Conservation (phyloP, 192 early-diverging fungal genomes). For the Umbelopsis isabellina region DNA sequence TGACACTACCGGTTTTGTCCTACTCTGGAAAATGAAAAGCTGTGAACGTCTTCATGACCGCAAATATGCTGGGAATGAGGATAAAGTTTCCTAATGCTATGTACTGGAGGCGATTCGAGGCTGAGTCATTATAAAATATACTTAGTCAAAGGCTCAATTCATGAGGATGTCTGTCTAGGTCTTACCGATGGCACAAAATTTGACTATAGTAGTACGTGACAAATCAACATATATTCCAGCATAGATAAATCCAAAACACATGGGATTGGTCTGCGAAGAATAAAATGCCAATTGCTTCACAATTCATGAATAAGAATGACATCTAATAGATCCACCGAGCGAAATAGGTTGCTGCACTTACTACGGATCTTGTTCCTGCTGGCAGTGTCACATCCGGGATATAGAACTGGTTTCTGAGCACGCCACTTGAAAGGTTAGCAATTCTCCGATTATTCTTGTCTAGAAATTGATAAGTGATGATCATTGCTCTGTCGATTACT, state of each 20-base stretch:
- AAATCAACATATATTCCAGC: slow-evolving; percentile 37
- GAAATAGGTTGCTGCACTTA: not conserved
- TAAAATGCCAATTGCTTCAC: slow-evolving; percentile 32
- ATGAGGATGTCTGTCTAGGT: not conserved
- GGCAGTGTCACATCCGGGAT: slow-evolving; percentile 40
- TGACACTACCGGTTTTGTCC: not conserved
- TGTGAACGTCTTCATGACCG: slow-evolving; percentile 21
- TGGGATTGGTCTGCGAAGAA: slow-evolving; percentile 34
- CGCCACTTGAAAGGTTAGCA: slow-evolving; percentile 29
- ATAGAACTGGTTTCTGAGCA: slow-evolving; percentile 21
- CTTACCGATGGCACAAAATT: slow-evolving; percentile 28
- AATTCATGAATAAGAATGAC: not conserved
- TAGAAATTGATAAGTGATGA: slow-evolving; percentile 35
- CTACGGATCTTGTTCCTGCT: slow-evolving; percentile 25
- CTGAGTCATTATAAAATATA: not conserved
- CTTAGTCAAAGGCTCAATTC: too few species aligned
- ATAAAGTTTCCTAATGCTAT: slow-evolving; percentile 33
- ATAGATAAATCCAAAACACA: slow-evolving; percentile 38
- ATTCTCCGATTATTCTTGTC: slow-evolving; percentile 16
- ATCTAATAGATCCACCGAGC: not conserved
- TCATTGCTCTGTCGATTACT: slow-evolving; percentile 29
- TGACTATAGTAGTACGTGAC: slow-evolving; percentile 16
- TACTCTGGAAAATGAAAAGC: slow-evolving; percentile 37
- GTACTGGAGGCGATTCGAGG: slow-evolving; percentile 28
- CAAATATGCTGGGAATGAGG: slow-evolving; percentile 28